Evolutionary conservation across 2,329 filamentous ascomycete species (phyloP), one percentile per base, ranked within the genome.

Genomic region (Microdochium trichocladiopsis): DNA sequence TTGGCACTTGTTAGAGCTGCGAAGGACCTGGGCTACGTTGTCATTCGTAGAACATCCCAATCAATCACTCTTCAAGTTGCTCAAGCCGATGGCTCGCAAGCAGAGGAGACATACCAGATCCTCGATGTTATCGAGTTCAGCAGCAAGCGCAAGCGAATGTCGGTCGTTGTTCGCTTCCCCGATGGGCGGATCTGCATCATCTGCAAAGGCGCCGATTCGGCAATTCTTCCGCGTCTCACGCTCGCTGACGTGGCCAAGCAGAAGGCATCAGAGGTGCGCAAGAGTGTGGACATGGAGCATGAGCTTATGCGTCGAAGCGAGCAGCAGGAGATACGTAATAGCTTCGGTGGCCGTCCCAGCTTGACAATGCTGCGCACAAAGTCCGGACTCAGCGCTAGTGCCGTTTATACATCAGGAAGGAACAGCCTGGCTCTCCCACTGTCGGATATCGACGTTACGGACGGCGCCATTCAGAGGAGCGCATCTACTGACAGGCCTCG

Each of bases 121-220:
- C 70, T 96, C 28, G 90, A 96, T 61, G 79, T 95, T 3, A 90
- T 96, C 53, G 92, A 96, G 63, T 96, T 96, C 61, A 94, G 88
- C 55, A 95, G 89, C 68, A 83, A 87, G 56, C 80, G 92, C 23
- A 96, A 96, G 70, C 80, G 92, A 41, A 96, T 96, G 92, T 93
- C 91, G 0, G 84, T 96, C 43, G 71, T 96, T 24, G 82, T 96
- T 2, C 85, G 88, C n/a, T 91, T 89, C 65, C 91, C 92, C 0
- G 88, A 95, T 61, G 83, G 86, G 2, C 83, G 86, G 14, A 84
- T 95, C 49, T 92, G 86, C 61, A 73, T 96, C 2, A 85, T 96
- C 57, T 94, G 88, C 71, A 96, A 96, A 67, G 92, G 92, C 6
- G 92, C 92, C 3, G 92, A 97, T 66, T 93, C 88, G 0, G 82